Base-by-base conservation (phyloP, 2,329 filamentous ascomycete species). In the Pyrenophora tritici-repentis region DNA sequence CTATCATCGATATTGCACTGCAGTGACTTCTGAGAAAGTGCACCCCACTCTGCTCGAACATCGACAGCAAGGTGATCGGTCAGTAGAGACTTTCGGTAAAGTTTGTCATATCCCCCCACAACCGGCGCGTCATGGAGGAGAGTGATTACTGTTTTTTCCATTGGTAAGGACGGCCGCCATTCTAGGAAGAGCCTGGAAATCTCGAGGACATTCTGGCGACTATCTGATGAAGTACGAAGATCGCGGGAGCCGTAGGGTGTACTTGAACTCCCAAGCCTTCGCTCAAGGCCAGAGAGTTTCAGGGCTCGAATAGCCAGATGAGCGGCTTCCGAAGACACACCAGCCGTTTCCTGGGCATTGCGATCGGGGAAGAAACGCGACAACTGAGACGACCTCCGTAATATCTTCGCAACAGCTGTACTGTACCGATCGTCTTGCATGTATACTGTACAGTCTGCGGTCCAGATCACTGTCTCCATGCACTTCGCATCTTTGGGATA, bases 21-120 rank as follows among this genome's bases (percentile, higher is more conserved):
- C 17, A 69, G 62, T 32, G 75, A 78, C 3, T 72, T 62, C 29
- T 70, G 70, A 1, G 76, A 71, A 10, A 82, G 61, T 0, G 73
- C 54, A 1, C 79, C 80, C 77, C 78, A 83, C 26, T 77, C 67
- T 2, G 65, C 29, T 6, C 60, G 56, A 14, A 78, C 42, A 20
- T 81, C 61, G 0, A 71, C 49, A 5, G 66, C 56, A 8, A 82
- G 64, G 1, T 68, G 63, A 48, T 81, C 76, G 6, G 64, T 74
- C 0, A 82, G 51, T 1, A 76, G 65, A 5, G 50, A 29, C 3
- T 61, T 61, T 2, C 67, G 56, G 29, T 74, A 77, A 3, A n/a
- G 33, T 4, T 61, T 51, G 6, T 58, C 56, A 52, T 75, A 77
- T 0, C 79, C 77, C 2, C 73, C 72, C 46, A 82, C 71, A 3